A percentile compares a stretch with the other conserved stretches of the same genome.
Evolutionary conservation across 2,329 filamentous ascomycete genomes (phyloP).

Genomic region (Pestalotiopsis fici): DNA sequence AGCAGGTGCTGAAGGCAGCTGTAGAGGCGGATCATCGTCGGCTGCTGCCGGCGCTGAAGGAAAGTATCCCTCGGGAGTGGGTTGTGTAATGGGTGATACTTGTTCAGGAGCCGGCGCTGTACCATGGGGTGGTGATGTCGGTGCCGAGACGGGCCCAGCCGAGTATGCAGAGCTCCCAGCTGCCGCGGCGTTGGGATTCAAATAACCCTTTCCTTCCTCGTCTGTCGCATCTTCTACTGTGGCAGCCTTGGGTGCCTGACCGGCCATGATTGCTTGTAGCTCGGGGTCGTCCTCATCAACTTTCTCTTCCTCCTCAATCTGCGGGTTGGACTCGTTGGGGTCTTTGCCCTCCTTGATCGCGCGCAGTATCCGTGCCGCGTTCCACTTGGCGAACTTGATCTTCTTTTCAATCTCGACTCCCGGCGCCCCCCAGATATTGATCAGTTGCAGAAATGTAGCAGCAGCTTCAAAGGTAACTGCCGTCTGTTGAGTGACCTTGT

Average conservation of each 20-base stretch:
- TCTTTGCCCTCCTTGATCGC: slow-evolving; percentile 89
- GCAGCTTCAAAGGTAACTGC: slow-evolving; percentile 93
- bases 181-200: slow-evolving; percentile 23
- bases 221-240: slow-evolving; percentile 58
- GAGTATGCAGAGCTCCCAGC: slow-evolving; percentile 10
- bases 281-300: slow-evolving; percentile 68
- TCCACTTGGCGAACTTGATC: slow-evolving; percentile 96
- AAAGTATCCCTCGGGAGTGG: slow-evolving; percentile 28
- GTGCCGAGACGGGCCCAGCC: slow-evolving; percentile 37
- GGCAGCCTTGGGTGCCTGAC: slow-evolving; percentile 35
- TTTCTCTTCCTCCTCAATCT: slow-evolving; percentile 53
- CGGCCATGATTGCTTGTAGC: slow-evolving; percentile 44
- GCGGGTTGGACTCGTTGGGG: slow-evolving; percentile 88
- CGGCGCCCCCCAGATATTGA: slow-evolving; percentile 77
- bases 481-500: slow-evolving; percentile 86
- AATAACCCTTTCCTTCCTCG: slow-evolving; percentile 30
- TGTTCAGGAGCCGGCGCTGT: slow-evolving; percentile 27
- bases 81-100: slow-evolving; percentile 32
- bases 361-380: slow-evolving; percentile 86
- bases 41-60: slow-evolving; percentile 17
- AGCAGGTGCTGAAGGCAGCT: slow-evolving; percentile 28
- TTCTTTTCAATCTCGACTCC: slow-evolving; percentile 80
- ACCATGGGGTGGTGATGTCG: slow-evolving; percentile 30
- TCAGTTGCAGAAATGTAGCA: slow-evolving; percentile 86
- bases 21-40: slow-evolving; percentile 20